A percentile compares a stretch with the other conserved stretches of the same genome.
Conservation (phyloP, 257 asterid genomes). For the Solanum tarijense region DNA sequence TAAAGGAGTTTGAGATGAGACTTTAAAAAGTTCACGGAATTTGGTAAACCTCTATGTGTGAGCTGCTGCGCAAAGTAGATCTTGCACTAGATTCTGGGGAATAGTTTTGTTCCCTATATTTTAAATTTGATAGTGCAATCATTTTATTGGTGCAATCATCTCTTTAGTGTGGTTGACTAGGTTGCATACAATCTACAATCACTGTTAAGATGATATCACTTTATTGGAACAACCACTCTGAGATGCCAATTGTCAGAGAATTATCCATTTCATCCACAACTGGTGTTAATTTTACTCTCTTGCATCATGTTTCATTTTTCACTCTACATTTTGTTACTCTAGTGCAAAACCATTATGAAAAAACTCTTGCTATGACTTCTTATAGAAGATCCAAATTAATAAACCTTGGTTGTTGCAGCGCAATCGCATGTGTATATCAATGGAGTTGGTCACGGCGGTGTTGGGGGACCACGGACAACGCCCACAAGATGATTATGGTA, state of each 20-base stretch:
- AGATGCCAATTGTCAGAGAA: neutral
- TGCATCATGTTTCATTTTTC: neutral
- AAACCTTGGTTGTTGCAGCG: slow-evolving; percentile 25
- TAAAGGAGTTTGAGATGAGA: neutral
- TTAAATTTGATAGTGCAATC: neutral
- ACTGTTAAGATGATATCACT: neutral
- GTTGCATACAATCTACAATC: neutral
- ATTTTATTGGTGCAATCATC: neutral
- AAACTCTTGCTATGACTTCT: neutral
- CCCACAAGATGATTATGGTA: slow-evolving; percentile 92
- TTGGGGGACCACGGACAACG: slow-evolving; percentile 98
- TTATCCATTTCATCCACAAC: neutral
- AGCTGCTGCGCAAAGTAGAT: neutral
- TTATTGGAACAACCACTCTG: neutral
- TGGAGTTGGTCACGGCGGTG: slow-evolving; percentile 98
- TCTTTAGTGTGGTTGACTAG: neutral
- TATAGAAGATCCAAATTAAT: neutral
- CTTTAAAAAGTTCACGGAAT: neutral
- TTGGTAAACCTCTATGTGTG: neutral
- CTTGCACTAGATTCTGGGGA: neutral
- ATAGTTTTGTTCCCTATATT: neutral
- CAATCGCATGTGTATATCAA: slow-evolving; percentile 76
- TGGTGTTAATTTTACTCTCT: neutral
- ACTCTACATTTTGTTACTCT: neutral
- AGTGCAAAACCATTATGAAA: neutral